phyloP scores from a whole-genome alignment of 108 stramenopile species.

The Chaetoceros muelleri region DNA sequence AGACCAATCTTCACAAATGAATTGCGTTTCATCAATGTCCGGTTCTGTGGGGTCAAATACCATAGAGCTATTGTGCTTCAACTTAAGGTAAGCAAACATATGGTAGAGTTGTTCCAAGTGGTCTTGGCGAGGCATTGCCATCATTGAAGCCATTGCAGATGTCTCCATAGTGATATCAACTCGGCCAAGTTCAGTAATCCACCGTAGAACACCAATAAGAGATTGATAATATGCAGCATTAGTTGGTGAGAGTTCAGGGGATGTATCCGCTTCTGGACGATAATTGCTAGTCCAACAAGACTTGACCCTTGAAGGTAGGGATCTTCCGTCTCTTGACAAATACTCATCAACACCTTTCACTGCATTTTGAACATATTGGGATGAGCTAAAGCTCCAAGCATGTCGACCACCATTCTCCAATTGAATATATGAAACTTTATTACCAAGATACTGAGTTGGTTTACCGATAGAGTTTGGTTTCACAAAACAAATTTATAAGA shows the following conservation, averaged over 20 bases:
- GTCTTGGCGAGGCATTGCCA: slow-evolving; percentile 37
- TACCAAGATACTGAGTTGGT: no score
- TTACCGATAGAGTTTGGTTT: no score
- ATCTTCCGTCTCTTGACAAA: slow-evolving; percentile 5
- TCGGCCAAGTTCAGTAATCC: no score
- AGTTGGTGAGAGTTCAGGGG: slow-evolving; percentile 11
- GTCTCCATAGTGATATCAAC: slow-evolving; percentile 31
- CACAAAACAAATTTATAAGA: no score
- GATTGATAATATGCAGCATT: no score
- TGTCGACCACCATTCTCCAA: no score
- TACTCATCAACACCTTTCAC: slow-evolving; percentile 24
- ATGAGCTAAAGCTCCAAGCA: slow-evolving; percentile 24
- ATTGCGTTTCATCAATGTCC: slow-evolving; percentile 5
- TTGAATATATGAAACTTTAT: no score
- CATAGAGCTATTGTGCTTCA: slow-evolving; percentile 28
- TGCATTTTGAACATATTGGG: slow-evolving; percentile 22
- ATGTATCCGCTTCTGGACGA: no score
- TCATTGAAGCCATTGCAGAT: slow-evolving; percentile 30
- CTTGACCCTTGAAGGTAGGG: no score
- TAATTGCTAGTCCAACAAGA: no score
- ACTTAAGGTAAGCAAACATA: slow-evolving; percentile 21
- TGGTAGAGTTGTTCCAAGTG: no score
- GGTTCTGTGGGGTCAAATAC: slow-evolving; percentile 32
- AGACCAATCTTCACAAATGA: no score
- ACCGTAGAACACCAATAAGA: slow-evolving; percentile 26